A percentile compares a stretch with the other conserved stretches of the same genome.
Conservation (phyloP, 2,329 filamentous ascomycete species). For the Penicillium sp. region DNA sequence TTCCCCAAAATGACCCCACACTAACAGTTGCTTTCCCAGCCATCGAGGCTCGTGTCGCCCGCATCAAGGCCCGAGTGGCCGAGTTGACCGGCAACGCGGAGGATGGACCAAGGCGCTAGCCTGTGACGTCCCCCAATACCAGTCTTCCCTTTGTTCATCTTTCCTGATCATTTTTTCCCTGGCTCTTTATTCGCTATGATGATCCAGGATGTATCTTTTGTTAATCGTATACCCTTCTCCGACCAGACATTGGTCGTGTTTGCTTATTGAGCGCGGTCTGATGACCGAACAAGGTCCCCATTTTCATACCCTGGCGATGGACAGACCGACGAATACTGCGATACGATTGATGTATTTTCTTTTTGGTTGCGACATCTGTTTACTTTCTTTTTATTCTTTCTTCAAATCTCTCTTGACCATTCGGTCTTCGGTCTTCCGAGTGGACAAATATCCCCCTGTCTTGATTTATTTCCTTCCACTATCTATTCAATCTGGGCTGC, state of each 20-base stretch:
- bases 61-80: slow-evolving; percentile 94
- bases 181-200: slow-evolving; percentile 9
- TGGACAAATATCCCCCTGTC: slow-evolving; percentile 3
- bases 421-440: background rate
- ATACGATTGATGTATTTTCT: slow-evolving; percentile 15
- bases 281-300: background rate
- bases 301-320: background rate
- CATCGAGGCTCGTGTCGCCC: slow-evolving; percentile 89
- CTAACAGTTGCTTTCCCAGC: slow-evolving; percentile 44
- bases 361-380: slow-evolving; percentile 7
- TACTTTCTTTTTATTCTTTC: background rate
- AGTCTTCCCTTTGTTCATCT: background rate
- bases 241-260: slow-evolving; percentile 11
- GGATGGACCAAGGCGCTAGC: slow-evolving; percentile 23
- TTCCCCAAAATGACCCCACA: slow-evolving; percentile 19
- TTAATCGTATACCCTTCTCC: slow-evolving; percentile 10
- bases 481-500: background rate
- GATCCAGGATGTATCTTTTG: slow-evolving; percentile 4
- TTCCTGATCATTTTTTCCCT: background rate
- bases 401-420: background rate
- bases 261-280: slow-evolving; percentile 10
- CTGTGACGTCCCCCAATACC: background rate
- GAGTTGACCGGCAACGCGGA: slow-evolving; percentile 85
- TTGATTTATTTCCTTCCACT: slow-evolving; percentile 3
- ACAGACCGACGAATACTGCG: slow-evolving; percentile 10